Base-by-base conservation (phyloP, 805 yeast species). In the Pichia scutulata region DNA sequence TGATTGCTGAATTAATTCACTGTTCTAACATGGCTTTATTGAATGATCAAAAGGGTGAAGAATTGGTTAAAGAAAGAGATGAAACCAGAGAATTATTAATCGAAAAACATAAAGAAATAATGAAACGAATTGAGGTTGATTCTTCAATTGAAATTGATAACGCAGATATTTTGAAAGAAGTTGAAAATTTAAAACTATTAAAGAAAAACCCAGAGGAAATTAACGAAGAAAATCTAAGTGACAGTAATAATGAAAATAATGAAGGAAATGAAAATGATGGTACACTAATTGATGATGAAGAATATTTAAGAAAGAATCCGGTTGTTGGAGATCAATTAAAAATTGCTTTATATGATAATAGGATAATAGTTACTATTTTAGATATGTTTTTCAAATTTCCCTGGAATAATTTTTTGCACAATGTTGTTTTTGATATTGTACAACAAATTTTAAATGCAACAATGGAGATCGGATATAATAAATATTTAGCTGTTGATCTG, bases 361-460 rank as follows among this genome's bases (percentile, higher is more conserved):
- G 77, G 36, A 80, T 89, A 52, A 74, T 90, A 30, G 70, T 79
- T 21, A 76, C 80, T 22, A 82, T 90, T n/a, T 69, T 89, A 24
- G 68, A 76, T 24, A 80, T 86, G 75, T 88, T 93, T 61, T 82
- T 90, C 66, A 71, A 76, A 53, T 89, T 83, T 66, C 97, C 98
- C 7, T 93, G 98, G 98, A 93, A 93, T 66, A 93, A 93, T 63
- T 93, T 93, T 62, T 77, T 93, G 73, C 99, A 93, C 67, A 93
- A 92, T 62, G 99, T 93, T 51, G 96, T 93, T 9, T 93, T 92
- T 73, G 99, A 93, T 68, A 80, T 93, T 54, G 84, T 93, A 30
- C 99, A 93, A 67, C 99, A 93, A 65, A 81, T 93, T 19, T 78
- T 93, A 65, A 89, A 89, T 66, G 98, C 60, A 12, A 57, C 61